Base-by-base conservation (phyloP, 1,139 yeast genomes). In the Scheffersomyces stambukii region DNA sequence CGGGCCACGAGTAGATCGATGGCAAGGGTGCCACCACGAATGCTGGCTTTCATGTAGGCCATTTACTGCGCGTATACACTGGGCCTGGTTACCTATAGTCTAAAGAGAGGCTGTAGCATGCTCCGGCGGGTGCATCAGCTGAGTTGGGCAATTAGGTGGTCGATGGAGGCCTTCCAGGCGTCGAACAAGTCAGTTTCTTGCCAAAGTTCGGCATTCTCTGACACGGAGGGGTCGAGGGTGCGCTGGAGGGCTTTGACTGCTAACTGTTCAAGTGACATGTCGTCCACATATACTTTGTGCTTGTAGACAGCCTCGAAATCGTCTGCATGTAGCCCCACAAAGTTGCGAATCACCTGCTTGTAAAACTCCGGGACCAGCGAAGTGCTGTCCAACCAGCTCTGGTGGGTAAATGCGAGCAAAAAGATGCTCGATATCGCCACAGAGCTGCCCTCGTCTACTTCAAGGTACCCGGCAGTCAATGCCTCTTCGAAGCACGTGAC, bases 201-300 rank as follows among this genome's bases (percentile, higher is more conserved):
- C 40, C 41, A 38, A 10, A 38, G 27, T n/a, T 28, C 38, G 13
- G 26, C 30, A 17, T 24, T 11, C 19, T 38, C 42, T 5, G 40
- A 35, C 4, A 13, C 29, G 13, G 28, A 21, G 1, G 33, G 33
- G 12, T 31, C 27, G 21, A 27, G 26, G 16, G 20, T 15, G 8
- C n/a, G n/a, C 16, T 19, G 17, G 13, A 35, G 29, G 8, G 29
- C 27, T 22, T 20, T 21, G 21, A 14, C 13, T 5, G 25, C 23
- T 21, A 21, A 21, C 15, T 24, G 15, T n/a, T 7, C 20, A 9
- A 20, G 22, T 10, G 11, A n/a, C n/a, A n/a, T 23, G 8, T 18
- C 20, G 10, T 9, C 18, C 3, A 16, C 17, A 18, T 11, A 16
- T 16, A 8, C 13, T n/a, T 23, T 24, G 8, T 16, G 13, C 17